Percentiles rank a stretch among this genome's conserved stretches.
Evolutionary conservation across 208 protist genomes (phyloP).

Genomic region (Leishmania mexicana): DNA sequence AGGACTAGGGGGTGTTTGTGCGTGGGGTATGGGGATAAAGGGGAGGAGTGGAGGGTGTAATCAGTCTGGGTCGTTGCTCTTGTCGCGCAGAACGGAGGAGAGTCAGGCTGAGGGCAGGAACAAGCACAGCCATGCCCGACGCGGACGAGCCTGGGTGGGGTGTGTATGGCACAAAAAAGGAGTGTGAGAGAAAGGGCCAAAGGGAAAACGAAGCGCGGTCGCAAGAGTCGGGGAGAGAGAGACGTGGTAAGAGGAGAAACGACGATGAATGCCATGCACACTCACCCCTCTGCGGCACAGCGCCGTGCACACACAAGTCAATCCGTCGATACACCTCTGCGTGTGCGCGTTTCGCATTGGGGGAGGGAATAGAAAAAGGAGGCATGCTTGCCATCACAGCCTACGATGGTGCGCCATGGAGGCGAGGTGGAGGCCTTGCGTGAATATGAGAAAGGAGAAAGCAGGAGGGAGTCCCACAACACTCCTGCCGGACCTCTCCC

Average conservation of each 20-base stretch:
- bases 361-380: background rate
- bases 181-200: background rate
- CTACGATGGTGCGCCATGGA: no score
- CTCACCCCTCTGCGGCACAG: background rate
- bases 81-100: background rate
- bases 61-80: background rate
- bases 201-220: background rate
- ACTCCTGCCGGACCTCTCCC: background rate
- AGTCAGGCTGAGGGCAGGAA: background rate
- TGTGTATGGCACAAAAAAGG: background rate
- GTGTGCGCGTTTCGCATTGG: background rate
- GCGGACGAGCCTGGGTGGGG: background rate
- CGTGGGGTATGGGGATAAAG: no score
- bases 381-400: background rate
- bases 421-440: background rate
- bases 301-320: background rate
- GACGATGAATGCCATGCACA: background rate
- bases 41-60: background rate
- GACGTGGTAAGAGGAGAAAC: background rate
- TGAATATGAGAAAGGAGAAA: background rate
- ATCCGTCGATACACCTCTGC: background rate
- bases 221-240: background rate
- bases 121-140: background rate
- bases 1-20: background rate
- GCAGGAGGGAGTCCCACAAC: background rate